phyloP scores from a whole-genome alignment of 1,284 basidiomycete species.

The Rugosomyces carneus region DNA sequence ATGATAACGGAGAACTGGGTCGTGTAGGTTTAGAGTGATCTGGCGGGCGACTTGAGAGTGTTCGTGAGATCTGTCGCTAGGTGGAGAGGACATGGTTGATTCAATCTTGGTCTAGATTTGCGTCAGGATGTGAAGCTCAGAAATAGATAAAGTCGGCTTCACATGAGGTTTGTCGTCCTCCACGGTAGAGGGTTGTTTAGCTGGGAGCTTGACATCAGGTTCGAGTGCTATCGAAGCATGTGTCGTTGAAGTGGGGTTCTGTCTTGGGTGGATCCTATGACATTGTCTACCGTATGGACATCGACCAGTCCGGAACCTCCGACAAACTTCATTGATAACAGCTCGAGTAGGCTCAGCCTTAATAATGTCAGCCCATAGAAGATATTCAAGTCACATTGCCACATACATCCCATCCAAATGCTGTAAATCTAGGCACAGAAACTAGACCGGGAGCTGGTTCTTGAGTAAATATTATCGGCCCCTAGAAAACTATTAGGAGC shows the following conservation, averaged over 20 bases:
- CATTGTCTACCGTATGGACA: constrained; percentile 17
- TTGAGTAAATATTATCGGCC: background rate
- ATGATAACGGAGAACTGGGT: constrained; percentile 5
- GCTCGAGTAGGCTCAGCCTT: constrained; percentile 25
- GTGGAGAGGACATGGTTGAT: background rate
- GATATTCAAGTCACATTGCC: background rate
- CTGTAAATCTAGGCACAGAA: background rate
- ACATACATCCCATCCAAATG: constrained; percentile 16
- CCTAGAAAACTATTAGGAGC: background rate
- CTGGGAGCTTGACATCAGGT: background rate
- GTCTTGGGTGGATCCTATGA: constrained; percentile 24
- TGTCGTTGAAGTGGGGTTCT: background rate
- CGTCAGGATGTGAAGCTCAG: background rate
- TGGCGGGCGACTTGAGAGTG: background rate
- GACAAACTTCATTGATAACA: constrained; percentile 23
- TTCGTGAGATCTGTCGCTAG: background rate
- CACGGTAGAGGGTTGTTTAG: background rate
- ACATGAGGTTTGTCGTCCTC: background rate
- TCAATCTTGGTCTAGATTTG: background rate
- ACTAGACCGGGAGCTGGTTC: background rate
- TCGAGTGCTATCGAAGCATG: too few relatives aligned
- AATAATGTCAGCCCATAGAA: background rate
- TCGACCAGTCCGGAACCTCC: constrained; percentile 16
- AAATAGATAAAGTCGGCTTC: background rate
- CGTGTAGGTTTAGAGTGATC: background rate